These are phyloP conservation scores for Pestalotiopsis sp. DNA, from an alignment of 2,329 filamentous ascomycete genomes.

Conservation along the genomic window DNA sequence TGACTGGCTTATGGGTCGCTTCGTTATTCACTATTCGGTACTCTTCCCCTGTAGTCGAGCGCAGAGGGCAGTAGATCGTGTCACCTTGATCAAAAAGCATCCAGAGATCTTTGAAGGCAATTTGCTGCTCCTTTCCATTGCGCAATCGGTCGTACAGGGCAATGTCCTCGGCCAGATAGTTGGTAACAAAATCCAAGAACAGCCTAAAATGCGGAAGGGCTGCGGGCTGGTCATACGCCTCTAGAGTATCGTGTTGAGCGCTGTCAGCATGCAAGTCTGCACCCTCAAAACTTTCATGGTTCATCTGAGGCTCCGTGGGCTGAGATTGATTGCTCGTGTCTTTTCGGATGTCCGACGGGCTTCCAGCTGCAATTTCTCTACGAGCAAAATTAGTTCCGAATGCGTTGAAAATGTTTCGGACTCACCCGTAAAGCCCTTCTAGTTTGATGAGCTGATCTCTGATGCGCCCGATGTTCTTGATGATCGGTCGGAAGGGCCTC, in stretches of 20 bases:
- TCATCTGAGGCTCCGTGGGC: not conserved
- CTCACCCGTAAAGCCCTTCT: not conserved
- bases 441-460: not conserved
- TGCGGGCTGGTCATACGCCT: not conserved
- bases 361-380: not conserved
- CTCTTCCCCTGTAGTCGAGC: not conserved
- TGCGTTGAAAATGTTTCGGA: fast-evolving
- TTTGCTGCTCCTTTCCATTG: not conserved
- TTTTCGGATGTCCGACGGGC: not conserved
- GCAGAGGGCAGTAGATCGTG: not conserved
- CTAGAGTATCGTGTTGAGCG: no score
- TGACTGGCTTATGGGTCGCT: no score
- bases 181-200: not conserved
- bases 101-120: not conserved
- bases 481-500: not conserved
- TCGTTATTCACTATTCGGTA: no score
- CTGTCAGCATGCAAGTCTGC: not conserved
- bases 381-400: not conserved
- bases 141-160: not conserved
- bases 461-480: not conserved
- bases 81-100: not conserved
- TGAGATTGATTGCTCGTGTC: not conserved
- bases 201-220: not conserved
- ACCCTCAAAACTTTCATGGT: not conserved
- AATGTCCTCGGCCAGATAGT: not conserved